Conservation (phyloP, 169 alveolate genomes). For the Plasmodium fragile region DNA sequence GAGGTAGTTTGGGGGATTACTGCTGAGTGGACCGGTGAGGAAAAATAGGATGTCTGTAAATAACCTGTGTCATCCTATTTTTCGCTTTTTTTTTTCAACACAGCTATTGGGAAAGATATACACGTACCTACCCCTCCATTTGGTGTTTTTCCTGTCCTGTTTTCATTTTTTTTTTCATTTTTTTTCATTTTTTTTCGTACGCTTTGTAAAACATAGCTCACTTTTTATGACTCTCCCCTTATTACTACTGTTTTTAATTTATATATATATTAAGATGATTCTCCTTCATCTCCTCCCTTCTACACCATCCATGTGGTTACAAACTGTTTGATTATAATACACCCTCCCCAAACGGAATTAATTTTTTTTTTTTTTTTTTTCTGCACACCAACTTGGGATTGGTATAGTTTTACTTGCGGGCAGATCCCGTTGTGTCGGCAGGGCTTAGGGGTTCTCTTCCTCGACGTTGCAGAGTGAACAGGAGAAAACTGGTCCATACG, state of each 20-base stretch:
- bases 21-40: background rate
- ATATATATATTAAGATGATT: background rate
- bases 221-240: background rate
- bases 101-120: background rate
- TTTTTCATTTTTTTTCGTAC: background rate
- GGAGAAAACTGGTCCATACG: background rate
- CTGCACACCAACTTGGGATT: background rate
- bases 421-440: background rate
- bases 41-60: background rate
- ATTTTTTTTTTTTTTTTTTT: too few species aligned
- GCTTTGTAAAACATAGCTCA: background rate
- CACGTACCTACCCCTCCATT: too few species aligned
- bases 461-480: too few species aligned
- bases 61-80: background rate
- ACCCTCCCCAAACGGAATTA: background rate
- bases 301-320: background rate
- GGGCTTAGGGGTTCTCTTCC: too few species aligned
- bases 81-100: background rate
- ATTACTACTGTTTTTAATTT: background rate
- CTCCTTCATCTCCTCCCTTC: background rate
- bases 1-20: background rate
- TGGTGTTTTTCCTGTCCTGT: background rate
- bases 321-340: background rate
- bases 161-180: too few species aligned
- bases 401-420: background rate